Evolutionary conservation across 768 basidiomycete species (phyloP), one percentile per base, ranked within the genome.

Genomic region (Pisolithus albus): DNA sequence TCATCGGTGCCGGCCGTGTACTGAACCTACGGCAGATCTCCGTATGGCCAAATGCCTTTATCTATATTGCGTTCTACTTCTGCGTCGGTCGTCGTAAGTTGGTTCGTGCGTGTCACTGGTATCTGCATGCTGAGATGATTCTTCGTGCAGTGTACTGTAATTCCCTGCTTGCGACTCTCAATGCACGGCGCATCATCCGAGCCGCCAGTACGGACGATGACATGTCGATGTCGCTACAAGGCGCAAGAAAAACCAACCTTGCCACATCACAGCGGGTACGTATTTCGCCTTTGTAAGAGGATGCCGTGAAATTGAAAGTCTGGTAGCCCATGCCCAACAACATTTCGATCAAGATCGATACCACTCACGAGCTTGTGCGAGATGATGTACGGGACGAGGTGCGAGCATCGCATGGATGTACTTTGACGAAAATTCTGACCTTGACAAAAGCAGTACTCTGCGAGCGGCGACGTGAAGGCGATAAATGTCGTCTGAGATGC

Each of bases 341-440:
- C 54, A 79, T 83, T 56, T 79, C 81, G 32, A 82, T 84, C 67
- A 80, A 81, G 66, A 79, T 84, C 51, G 79, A 83, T 60, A 83
- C 82, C 7, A 81, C 72, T 38, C 73, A 79, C 26, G 81, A 83
- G 51, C 72, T 70, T 44, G 61, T 68, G 44, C 72, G 64, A 32
- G 80, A 81, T 54, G 64, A 58, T 53, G 66, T 66, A 19, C 43
- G 28, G 7, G 43, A 45, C 15, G 24, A 45, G 47, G 65, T n/a
- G 26, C 28, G 39, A 21, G 23, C 6, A 4, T 9, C 8, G 3
- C 24, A 28, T 15, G 26, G 15, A 26, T 5, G 13, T 5, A 11
- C 10, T 24, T 26, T 10, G 30, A 47, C 11, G 46, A 8, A 32
- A 36, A 46, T 36, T 36, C 56, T 40, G 40, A 56, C 19, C 10